phyloP scores from a whole-genome alignment of 768 basidiomycete genomes.

The Termitomyces sp. region DNA sequence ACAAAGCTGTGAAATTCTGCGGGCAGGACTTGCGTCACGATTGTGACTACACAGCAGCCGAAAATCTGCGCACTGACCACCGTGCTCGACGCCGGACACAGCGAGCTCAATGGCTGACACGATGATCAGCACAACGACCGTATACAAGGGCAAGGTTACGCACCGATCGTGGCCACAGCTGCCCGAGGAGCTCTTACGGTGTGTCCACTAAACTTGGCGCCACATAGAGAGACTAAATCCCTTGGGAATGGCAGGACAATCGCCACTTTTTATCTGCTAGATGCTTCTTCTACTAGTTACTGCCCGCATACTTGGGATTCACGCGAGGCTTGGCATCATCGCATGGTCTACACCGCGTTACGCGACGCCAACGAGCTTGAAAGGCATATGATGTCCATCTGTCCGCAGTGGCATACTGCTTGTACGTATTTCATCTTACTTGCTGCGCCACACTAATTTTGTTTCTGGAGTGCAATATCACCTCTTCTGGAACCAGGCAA shows the following conservation, averaged over 20 bases:
- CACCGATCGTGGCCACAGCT: conserved; percentile 59
- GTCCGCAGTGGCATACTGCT: conserved; percentile 55
- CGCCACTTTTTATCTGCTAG: conserved; percentile 56
- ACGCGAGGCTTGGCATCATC: conserved; percentile 54
- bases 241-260: conserved; percentile 38
- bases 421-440: conserved; percentile 37
- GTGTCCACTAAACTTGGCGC: conserved; percentile 22
- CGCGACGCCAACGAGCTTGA: conserved; percentile 63
- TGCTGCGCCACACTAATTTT: neutral
- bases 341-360: conserved; percentile 58
- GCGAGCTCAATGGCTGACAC: conserved; percentile 18
- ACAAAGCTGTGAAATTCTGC: conserved; percentile 23
- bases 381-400: conserved; percentile 55
- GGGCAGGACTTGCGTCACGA: conserved; percentile 28
- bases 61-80: conserved; percentile 41
- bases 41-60: conserved; percentile 22
- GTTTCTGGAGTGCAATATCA: conserved; percentile 56
- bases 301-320: conserved; percentile 46
- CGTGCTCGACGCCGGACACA: conserved; percentile 24
- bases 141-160: conserved; percentile 55
- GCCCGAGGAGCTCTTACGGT: conserved; percentile 60
- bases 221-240: conserved; percentile 27
- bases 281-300: conserved; percentile 36
- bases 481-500: conserved; percentile 67
- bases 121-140: conserved; percentile 22